Base-by-base conservation (phyloP, 768 basidiomycete species). In the Phylloporus arenicola region DNA sequence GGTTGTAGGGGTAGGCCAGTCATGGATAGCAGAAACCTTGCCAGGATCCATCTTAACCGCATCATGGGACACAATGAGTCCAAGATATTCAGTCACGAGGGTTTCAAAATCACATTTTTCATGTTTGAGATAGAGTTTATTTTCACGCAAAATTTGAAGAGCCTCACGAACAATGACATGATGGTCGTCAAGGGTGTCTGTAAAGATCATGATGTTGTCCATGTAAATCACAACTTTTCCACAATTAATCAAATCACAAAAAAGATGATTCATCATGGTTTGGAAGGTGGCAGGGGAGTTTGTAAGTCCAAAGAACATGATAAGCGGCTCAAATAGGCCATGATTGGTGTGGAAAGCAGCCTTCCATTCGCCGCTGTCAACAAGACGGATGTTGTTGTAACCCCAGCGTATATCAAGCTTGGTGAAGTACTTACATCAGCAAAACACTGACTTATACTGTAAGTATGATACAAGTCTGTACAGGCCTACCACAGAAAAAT, bases 151-250 rank as follows among this genome's bases (percentile, higher is more conserved):
- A 3, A 17, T 38, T 10, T 38, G 37, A 4, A 38, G 37, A 4
- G 20, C 37, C 0, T 24, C 34, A 1, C 49, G 8, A 0, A 56
- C 9, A 0, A 49, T 54, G 10, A 0, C 1, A 0, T 0, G 56
- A 30, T 1, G 56, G 22, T 4, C 3, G 1, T 33, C 2, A 1
- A 50, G 75, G 71, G 1, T 73, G 63, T 0, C 68, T 10, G 27
- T 29, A 52, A 3, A 63, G 63, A 74, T 60, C 0, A 75, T 11
- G n/a, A 43, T 30, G 29, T 43, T 10, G 9, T 43, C 38, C 19
- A 39, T 19, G 19, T 39, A 39, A 0, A 39, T 22, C 3, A 39
- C 38, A 1, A 39, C 11, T 7, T 13, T 8, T 2, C 35, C 35
- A 1, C 7, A 1, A 13, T 19, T 39, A 2, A 20, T 12, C 19